Percentiles rank a stretch among this genome's conserved stretches.
These are phyloP conservation scores for Tremella mesenterica DNA, from an alignment of 768 basidiomycete species.

Conservation along the genomic window DNA sequence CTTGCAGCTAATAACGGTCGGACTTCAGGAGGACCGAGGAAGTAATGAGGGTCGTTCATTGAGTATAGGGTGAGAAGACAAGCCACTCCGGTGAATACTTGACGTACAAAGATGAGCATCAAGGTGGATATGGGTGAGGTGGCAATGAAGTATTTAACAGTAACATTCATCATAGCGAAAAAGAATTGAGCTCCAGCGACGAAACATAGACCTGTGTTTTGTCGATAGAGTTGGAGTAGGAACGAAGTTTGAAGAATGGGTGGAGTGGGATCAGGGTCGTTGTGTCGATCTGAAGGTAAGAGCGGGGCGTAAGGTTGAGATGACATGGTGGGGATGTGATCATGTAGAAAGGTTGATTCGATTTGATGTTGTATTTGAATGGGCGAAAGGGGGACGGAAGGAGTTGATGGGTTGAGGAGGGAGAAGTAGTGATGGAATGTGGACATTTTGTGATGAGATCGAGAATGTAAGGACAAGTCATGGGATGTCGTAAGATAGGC, in stretches of 20 bases:
- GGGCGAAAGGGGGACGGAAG: too few species aligned
- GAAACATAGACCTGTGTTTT: constrained; percentile 57
- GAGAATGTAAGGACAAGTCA: too few species aligned
- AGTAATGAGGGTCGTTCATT: constrained; percentile 52
- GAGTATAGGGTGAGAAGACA: constrained; percentile 52
- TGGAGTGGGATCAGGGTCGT: too few species aligned
- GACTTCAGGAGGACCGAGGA: constrained; percentile 63
- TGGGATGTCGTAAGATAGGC: too few species aligned
- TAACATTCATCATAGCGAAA: constrained; percentile 54
- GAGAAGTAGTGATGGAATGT: too few species aligned
- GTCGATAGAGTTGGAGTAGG: constrained; percentile 9
- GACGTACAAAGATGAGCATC: constrained; percentile 55
- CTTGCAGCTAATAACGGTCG: constrained; percentile 54
- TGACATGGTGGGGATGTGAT: too few species aligned
- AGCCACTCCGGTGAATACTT: constrained; percentile 55
- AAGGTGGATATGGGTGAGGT: constrained; percentile 21
- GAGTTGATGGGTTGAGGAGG: too few species aligned
- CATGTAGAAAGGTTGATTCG: neutral
- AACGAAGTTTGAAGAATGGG: too few species aligned
- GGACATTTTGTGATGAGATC: too few species aligned
- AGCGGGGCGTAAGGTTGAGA: too few species aligned
- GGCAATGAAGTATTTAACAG: constrained; percentile 56
- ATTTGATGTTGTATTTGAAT: too few species aligned
- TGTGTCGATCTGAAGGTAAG: too few species aligned
- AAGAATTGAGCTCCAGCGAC: constrained; percentile 56